These are phyloP conservation scores for Paradendryphiella salina DNA, from an alignment of 2,329 filamentous ascomycete species.

Conservation along the genomic window DNA sequence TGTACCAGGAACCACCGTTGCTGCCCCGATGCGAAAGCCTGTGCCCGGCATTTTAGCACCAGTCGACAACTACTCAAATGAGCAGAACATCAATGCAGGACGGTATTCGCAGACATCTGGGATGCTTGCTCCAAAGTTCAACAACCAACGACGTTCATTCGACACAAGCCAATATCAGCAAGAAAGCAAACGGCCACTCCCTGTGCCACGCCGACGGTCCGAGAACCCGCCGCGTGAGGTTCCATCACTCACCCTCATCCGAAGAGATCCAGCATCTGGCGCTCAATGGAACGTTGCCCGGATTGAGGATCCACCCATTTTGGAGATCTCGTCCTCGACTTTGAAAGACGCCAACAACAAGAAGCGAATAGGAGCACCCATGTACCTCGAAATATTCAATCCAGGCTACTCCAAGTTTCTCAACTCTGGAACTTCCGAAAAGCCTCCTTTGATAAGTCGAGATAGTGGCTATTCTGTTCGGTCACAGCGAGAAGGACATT, in stretches of 20 bases:
- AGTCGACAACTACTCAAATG: constrained; percentile 29
- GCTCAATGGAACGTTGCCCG: constrained; percentile 58
- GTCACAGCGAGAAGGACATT: constrained; percentile 9
- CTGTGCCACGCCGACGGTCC: constrained; percentile 28
- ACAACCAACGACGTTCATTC: constrained; percentile 31
- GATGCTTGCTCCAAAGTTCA: constrained; percentile 22
- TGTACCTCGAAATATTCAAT: constrained; percentile 61
- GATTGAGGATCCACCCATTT: constrained; percentile 52
- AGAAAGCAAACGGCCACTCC: constrained; percentile 27
- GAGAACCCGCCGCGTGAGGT: constrained; percentile 19
- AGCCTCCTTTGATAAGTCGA: constrained; percentile 18
- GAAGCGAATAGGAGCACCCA: constrained; percentile 48
- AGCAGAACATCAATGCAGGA: constrained; percentile 35
- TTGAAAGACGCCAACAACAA: constrained; percentile 34
- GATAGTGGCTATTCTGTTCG: constrained; percentile 21
- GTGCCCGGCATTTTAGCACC: constrained; percentile 34
- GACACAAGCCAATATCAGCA: constrained; percentile 26
- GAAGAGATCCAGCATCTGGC: constrained; percentile 54
- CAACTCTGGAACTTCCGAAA: constrained; percentile 28
- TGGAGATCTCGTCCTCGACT: constrained; percentile 51
- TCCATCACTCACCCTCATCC: constrained; percentile 53
- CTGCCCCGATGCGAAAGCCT: constrained; percentile 32
- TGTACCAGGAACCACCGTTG: constrained; percentile 18
- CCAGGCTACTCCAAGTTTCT: constrained; percentile 64
- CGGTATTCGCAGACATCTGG: constrained; percentile 21